These are phyloP conservation scores for Carex parvula DNA, from an alignment of 176 grass and related monocot genomes.

Conservation along the genomic window DNA sequence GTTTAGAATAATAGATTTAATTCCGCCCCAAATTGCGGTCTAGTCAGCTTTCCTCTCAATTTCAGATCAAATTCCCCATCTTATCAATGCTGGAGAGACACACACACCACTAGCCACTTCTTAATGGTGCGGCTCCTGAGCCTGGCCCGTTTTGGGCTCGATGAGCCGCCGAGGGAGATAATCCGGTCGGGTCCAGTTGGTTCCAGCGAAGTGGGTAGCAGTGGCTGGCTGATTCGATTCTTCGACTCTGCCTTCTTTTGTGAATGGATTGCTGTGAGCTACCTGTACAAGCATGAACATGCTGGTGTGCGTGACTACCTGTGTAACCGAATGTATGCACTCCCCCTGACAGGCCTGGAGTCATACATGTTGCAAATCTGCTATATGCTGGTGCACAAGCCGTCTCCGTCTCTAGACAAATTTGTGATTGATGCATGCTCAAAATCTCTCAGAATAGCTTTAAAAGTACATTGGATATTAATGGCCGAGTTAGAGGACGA, in stretches of 20 bases:
- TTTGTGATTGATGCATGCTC: slow-evolving; percentile 93
- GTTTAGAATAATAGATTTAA: slow-evolving; percentile 27
- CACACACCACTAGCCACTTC: slow-evolving; percentile 13
- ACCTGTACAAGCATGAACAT: slow-evolving; percentile 99
- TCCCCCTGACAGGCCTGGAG: slow-evolving; percentile 80
- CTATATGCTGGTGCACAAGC: slow-evolving; percentile 97
- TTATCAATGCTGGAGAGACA: slow-evolving; percentile 17
- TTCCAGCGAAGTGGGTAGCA: slow-evolving; percentile 60
- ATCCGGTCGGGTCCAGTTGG: slow-evolving; percentile 35
- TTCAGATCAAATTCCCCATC: slow-evolving; percentile 1
- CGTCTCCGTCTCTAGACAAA: slow-evolving; percentile 83
- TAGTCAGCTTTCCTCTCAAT: not conserved
- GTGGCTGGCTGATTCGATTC: slow-evolving; percentile 94
- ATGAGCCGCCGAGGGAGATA: slow-evolving; percentile 94
- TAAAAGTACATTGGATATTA: slow-evolving; percentile 97
- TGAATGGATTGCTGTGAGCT: slow-evolving; percentile 99
- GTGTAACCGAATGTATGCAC: slow-evolving; percentile 98
- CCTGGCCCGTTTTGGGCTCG: slow-evolving; percentile 65
- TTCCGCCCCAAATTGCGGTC: not conserved
- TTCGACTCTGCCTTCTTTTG: slow-evolving; percentile 99
- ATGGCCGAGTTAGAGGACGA: slow-evolving; percentile 91
- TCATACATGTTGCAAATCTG: slow-evolving; percentile 98
- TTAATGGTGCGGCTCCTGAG: slow-evolving; percentile 86
- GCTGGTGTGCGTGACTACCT: slow-evolving; percentile 90
- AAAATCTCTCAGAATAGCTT: slow-evolving; percentile 81